Base-by-base conservation (phyloP, 352 stramenopile genomes). In the Pythium vanterpoolii region DNA sequence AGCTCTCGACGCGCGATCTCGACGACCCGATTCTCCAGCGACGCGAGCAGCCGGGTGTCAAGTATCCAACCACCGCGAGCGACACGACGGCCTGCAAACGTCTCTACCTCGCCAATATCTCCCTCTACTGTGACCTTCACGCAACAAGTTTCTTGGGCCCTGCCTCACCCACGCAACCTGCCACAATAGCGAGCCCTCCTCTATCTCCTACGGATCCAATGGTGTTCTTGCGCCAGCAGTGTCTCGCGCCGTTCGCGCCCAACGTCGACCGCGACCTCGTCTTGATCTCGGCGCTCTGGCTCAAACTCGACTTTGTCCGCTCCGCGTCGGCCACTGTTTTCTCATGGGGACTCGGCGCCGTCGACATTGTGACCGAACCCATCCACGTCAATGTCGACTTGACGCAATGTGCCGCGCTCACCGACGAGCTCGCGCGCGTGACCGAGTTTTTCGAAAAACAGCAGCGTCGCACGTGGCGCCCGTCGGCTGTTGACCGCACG, bases 11-110 rank as follows among this genome's bases (percentile, higher is more conserved):
- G n/a, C 63, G 71, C 8, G 77, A 81, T 8, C 33, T 78, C 2
- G 77, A 78, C n/a, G 68, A 81, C 16, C 79, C 83, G 34, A 87
- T 93, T 54, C 57, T 91, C 27, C 67, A 77, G 33, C 72, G 83
- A 31, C 72, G 81, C 1, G 68, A 83, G 28, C 79, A 88, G 28
- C 61, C 59, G 39, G 77, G 79, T 0, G 66, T 88, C 42, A 60
- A 31, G 10, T 88, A 91, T 28, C 76, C 77, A 6, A 50, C 42
- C 10, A 43, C 44, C 27, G 50, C 47, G 2, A 66, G 74, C 7
- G 50, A 58, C 33, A 60, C 57, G 33, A 60, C 59, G 6, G 57
- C 76, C 10, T 77, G 79, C 34, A 93, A 93, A 59, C 56, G 87
- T 5, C 50, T 90, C 30, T 77, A 73, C 18, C 51, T 91, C 14